Evolutionary conservation across 2,329 filamentous ascomycete species (phyloP).

Genomic region (Hypoxylon sp.): DNA sequence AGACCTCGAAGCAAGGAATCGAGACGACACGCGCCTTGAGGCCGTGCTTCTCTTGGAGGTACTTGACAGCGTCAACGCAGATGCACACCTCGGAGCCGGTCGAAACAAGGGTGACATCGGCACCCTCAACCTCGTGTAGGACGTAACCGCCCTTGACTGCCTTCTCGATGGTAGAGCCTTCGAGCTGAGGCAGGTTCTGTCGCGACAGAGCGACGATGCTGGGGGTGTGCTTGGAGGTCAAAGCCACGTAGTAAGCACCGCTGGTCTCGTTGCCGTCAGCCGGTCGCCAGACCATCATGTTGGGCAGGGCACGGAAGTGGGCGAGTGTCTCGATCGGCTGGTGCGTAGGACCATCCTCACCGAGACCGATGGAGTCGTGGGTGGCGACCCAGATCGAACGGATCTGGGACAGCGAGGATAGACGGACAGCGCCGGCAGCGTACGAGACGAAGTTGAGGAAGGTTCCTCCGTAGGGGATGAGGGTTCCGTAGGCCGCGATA

Average conservation of each 20-base stretch:
- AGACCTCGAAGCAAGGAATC: constrained; percentile 96
- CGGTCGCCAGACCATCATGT: constrained; percentile 99
- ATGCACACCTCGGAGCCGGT: constrained; percentile 97
- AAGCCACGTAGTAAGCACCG: constrained; percentile 94
- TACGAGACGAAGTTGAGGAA: constrained; percentile 99
- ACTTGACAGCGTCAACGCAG: constrained; percentile 90
- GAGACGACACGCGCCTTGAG: constrained; percentile 92
- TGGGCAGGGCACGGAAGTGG: constrained; percentile 98
- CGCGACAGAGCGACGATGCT: constrained; percentile 94
- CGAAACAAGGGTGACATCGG: constrained; percentile 87
- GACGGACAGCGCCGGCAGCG: constrained; percentile 91
- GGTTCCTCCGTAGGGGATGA: constrained; percentile 93
- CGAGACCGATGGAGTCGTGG: constrained; percentile 98
- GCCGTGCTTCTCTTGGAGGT: constrained; percentile 86
- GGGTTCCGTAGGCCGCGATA: constrained; percentile 91
- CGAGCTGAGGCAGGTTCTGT: constrained; percentile 97
- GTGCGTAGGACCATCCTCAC: constrained; percentile 97
- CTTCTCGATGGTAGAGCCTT: constrained; percentile 89
- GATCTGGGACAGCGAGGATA: constrained; percentile 89
- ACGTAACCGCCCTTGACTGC: constrained; percentile 96
- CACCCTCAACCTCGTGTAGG: constrained; percentile 81
- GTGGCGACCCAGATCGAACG: constrained; percentile 96
- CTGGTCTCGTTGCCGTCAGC: constrained; percentile 98
- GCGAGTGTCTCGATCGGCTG: constrained; percentile 98
- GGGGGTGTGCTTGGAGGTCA: constrained; percentile 89